A percentile compares a stretch with the other conserved stretches of the same genome.
phyloP scores from a whole-genome alignment of 2,329 filamentous ascomycete species.

The Nectriaceae sp. region DNA sequence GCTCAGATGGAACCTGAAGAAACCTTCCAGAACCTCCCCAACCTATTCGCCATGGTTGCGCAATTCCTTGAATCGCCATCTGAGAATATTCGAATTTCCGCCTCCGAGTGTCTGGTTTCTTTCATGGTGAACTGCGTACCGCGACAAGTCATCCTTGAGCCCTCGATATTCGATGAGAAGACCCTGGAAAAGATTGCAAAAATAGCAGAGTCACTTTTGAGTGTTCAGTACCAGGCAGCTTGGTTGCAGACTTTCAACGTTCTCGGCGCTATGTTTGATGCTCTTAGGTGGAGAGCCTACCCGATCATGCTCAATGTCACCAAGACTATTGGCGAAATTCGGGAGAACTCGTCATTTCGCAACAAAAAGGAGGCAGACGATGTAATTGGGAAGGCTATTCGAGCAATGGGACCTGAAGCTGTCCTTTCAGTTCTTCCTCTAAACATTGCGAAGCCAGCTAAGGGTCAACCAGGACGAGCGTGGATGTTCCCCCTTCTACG shows the following conservation, averaged over 20 bases:
- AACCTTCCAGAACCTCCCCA: slow-evolving; percentile 87
- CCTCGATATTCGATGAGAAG: slow-evolving; percentile 92
- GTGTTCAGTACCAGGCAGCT: slow-evolving; percentile 88
- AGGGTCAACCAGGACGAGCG: slow-evolving; percentile 80
- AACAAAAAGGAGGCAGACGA: slow-evolving; percentile 95
- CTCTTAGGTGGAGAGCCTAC: slow-evolving; percentile 79
- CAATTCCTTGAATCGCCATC: slow-evolving; percentile 83
- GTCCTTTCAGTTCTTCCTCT: slow-evolving; percentile 82
- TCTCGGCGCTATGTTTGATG: slow-evolving; percentile 82
- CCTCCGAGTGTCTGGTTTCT: slow-evolving; percentile 91
- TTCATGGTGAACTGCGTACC: slow-evolving; percentile 92
- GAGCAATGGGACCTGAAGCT: slow-evolving; percentile 85
- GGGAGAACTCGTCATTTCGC: slow-evolving; percentile 83
- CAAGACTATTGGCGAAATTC: slow-evolving; percentile 80
- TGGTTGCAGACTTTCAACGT: slow-evolving; percentile 96
- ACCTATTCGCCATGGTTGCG: slow-evolving; percentile 78
- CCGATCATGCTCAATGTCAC: slow-evolving; percentile 77
- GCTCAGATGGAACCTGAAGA: slow-evolving; percentile 87
- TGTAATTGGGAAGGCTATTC: slow-evolving; percentile 83
- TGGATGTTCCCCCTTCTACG: slow-evolving; percentile 94
- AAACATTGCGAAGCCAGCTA: slow-evolving; percentile 77
- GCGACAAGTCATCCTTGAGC: slow-evolving; percentile 78
- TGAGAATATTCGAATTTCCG: slow-evolving; percentile 90
- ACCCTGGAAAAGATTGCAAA: slow-evolving; percentile 78
- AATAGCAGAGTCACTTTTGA: slow-evolving; percentile 73